Conservation (phyloP, 805 yeast species). For the Millerozyma miso region DNA sequence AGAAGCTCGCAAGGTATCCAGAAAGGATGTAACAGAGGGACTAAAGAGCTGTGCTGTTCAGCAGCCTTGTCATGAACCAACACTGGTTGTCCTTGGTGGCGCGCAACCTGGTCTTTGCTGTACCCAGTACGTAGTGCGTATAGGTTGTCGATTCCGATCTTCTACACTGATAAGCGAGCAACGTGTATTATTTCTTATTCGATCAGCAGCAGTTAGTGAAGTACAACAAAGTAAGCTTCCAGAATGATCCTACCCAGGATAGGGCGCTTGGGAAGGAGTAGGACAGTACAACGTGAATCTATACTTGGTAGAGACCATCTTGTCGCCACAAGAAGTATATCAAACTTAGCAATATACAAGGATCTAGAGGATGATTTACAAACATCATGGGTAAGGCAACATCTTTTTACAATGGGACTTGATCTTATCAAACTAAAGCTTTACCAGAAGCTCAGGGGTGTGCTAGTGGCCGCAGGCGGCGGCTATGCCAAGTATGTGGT, state of each 20-base stretch:
- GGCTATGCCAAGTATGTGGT: constrained; percentile 30
- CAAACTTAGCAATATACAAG: not conserved
- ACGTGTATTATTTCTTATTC: not conserved
- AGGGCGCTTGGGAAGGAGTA: not conserved
- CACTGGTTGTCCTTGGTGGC: no score
- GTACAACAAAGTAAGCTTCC: not conserved
- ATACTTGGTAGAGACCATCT: not conserved
- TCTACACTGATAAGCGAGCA: not conserved
- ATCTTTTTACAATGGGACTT: constrained; percentile 30
- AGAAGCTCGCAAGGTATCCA: no score
- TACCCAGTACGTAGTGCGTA: no score
- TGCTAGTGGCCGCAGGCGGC: constrained; percentile 26
- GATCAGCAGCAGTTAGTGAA: not conserved
- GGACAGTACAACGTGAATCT: not conserved
- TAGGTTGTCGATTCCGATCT: not conserved
- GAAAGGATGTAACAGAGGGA: no score
- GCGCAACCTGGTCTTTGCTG: no score
- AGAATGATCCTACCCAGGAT: not conserved
- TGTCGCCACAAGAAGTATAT: not conserved
- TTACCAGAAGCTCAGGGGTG: constrained; percentile 27
- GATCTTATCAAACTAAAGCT: constrained; percentile 29
- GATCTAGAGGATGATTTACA: constrained; percentile 7
- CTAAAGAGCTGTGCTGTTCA: no score
- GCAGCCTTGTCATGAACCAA: no score
- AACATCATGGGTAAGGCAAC: constrained; percentile 27